Evolutionary conservation across 2,329 filamentous ascomycete species (phyloP).

Genomic region (Calonectria hongkongensis): DNA sequence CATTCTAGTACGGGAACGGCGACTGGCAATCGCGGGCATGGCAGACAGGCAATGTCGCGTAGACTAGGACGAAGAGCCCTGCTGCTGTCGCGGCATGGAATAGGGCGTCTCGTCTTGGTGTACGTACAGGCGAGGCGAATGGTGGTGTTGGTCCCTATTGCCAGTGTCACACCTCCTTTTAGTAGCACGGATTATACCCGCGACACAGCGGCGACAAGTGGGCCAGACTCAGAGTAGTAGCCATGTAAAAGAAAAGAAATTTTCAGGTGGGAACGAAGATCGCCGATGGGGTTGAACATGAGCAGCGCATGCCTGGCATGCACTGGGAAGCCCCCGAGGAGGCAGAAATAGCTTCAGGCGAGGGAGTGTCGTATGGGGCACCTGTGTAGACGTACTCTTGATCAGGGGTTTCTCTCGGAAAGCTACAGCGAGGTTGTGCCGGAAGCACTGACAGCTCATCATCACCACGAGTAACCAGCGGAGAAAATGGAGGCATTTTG

Average conservation of each 20-base stretch:
- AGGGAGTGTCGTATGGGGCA: conserved; percentile 25
- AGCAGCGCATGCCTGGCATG: conserved; percentile 38
- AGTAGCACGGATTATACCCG: conserved; percentile 50
- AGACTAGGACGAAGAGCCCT: conserved; percentile 24
- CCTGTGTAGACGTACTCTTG: not conserved
- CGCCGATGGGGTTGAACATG: conserved; percentile 46
- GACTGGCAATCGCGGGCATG: conserved; percentile 39
- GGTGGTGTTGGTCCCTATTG: conserved; percentile 31
- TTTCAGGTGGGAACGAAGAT: conserved; percentile 48
- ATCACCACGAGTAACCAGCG: conserved; percentile 27
- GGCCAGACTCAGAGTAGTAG: conserved; percentile 20
- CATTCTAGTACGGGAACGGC: conserved; percentile 34
- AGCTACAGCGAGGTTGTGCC: conserved; percentile 45
- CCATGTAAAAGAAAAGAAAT: not conserved
- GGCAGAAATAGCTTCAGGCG: conserved; percentile 34
- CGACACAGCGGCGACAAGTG: conserved; percentile 44
- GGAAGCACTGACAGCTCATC: conserved; percentile 44
- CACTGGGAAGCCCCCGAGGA: conserved; percentile 36
- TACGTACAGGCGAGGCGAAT: conserved; percentile 22
- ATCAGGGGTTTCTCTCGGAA: conserved; percentile 40
- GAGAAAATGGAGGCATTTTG: conserved; percentile 35
- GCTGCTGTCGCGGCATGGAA: conserved; percentile 32
- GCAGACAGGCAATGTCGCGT: conserved; percentile 36
- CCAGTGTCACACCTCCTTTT: conserved; percentile 53
- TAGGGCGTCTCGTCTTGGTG: not conserved